Conservation (phyloP, 768 basidiomycete species). For the Rhodotorula babjevae region DNA sequence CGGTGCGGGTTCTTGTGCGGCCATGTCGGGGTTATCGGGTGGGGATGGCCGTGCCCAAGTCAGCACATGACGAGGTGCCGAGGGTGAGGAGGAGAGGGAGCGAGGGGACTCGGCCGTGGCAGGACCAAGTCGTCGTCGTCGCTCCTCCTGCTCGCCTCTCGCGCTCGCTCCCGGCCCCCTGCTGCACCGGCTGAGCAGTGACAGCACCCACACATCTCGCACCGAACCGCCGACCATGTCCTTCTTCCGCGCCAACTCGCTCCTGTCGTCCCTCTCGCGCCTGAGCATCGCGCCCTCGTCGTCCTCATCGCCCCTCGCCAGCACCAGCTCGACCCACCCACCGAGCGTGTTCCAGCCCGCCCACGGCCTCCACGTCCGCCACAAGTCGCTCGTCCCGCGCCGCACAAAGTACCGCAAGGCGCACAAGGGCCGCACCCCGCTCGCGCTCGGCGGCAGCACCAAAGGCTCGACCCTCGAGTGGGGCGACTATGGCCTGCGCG, state of each 20-base stretch:
- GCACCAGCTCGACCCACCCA: not conserved
- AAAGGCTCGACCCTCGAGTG: conserved; percentile 88
- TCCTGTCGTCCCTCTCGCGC: conserved; percentile 32
- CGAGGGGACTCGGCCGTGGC: not conserved
- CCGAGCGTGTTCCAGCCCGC: conserved; percentile 39
- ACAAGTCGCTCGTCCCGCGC: conserved; percentile 62
- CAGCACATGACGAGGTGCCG: conserved; percentile 9
- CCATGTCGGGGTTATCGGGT: not conserved
- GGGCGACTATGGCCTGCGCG: conserved; percentile 86
- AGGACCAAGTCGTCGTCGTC: not conserved
- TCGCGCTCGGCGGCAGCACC: conserved; percentile 82
- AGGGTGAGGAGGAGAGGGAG: not conserved
- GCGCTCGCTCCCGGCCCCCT: not conserved
- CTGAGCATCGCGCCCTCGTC: conserved; percentile 14
- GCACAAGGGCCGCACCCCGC: conserved; percentile 81
- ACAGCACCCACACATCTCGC: not conserved
- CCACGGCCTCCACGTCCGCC: conserved; percentile 49
- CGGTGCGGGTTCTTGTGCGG: not conserved
- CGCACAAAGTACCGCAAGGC: conserved; percentile 77
- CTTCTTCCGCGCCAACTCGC: conserved; percentile 49
- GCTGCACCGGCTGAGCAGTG: not conserved
- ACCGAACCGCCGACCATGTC: not conserved
- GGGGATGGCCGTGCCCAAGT: not conserved
- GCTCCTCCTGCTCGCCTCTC: not conserved
- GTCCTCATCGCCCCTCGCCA: not conserved